These are phyloP conservation scores for Phytophthora parvispora DNA, from an alignment of 352 stramenopile genomes.

Conservation along the genomic window DNA sequence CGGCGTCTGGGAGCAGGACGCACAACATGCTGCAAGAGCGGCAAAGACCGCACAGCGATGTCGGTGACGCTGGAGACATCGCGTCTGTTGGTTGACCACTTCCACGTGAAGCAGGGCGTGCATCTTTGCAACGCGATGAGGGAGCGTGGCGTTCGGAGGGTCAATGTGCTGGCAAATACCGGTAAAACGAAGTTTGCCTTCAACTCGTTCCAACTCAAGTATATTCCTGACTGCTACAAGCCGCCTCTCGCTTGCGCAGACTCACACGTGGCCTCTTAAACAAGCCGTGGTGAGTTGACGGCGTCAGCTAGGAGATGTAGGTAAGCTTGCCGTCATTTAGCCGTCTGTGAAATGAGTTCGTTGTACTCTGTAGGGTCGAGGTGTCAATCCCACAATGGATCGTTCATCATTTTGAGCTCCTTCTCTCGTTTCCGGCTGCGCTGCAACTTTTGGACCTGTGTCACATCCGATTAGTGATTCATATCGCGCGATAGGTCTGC, in stretches of 20 bases:
- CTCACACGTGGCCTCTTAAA: slow-evolving; percentile 79
- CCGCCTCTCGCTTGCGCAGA: slow-evolving; percentile 87
- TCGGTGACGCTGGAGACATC: slow-evolving; percentile 97
- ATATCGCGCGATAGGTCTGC: not conserved
- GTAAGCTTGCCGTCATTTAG: slow-evolving; percentile 18
- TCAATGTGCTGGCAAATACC: slow-evolving; percentile 90
- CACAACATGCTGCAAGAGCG: slow-evolving; percentile 98
- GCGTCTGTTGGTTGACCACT: slow-evolving; percentile 91
- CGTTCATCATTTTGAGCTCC: slow-evolving; percentile 68
- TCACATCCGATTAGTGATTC: not conserved
- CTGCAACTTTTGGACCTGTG: slow-evolving; percentile 77
- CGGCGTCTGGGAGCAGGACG: slow-evolving; percentile 92
- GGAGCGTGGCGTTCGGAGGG: slow-evolving; percentile 82
- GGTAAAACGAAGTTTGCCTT: slow-evolving; percentile 97
- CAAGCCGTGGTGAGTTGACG: not conserved
- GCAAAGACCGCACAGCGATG: slow-evolving; percentile 99
- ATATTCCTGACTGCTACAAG: slow-evolving; percentile 96
- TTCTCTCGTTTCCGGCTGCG: slow-evolving; percentile 77
- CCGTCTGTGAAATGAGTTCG: slow-evolving; percentile 17
- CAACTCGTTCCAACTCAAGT: slow-evolving; percentile 98
- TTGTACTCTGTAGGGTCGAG: slow-evolving; percentile 35
- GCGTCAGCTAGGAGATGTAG: slow-evolving; percentile 14
- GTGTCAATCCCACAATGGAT: slow-evolving; percentile 75
- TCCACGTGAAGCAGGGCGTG: slow-evolving; percentile 88
- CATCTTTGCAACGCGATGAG: slow-evolving; percentile 90